phyloP scores from a whole-genome alignment of 2,329 filamentous ascomycete species.

The Elsinoe fawcettii region DNA sequence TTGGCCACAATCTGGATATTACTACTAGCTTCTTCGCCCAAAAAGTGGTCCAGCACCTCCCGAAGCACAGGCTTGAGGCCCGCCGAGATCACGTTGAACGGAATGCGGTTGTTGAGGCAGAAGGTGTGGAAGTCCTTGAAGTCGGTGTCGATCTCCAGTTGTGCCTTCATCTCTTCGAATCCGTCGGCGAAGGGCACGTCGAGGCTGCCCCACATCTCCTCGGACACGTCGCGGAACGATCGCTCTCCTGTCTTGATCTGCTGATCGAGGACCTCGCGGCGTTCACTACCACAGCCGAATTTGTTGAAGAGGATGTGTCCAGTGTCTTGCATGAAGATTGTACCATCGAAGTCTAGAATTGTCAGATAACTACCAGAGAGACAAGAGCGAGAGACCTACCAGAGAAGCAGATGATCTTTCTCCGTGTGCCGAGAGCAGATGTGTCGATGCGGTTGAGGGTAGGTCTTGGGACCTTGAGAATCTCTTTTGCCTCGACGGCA shows the following conservation, averaged over 20 bases:
- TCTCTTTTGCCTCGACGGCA: constrained; percentile 23
- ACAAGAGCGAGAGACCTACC: constrained; percentile 33
- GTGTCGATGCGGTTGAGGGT: constrained; percentile 20
- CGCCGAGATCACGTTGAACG: constrained; percentile 63
- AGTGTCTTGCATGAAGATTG: constrained; percentile 58
- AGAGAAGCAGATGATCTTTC: constrained; percentile 54
- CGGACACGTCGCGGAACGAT: constrained; percentile 61
- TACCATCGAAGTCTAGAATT: constrained; percentile 58
- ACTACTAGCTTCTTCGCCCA: constrained; percentile 52
- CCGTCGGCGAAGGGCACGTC: constrained; percentile 60
- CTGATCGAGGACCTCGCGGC: constrained; percentile 50
- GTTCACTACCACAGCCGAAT: constrained; percentile 53
- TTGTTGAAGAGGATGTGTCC: constrained; percentile 62
- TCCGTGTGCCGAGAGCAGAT: constrained; percentile 35
- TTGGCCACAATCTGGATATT: constrained; percentile 63
- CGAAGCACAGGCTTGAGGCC: constrained; percentile 58
- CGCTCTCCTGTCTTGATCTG: constrained; percentile 59
- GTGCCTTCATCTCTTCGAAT: constrained; percentile 56
- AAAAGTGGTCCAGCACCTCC: constrained; percentile 55
- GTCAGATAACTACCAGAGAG: constrained; percentile 17
- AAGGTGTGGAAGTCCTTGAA: constrained; percentile 59
- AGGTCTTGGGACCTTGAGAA: constrained; percentile 20
- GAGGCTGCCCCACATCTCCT: constrained; percentile 63
- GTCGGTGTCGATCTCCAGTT: constrained; percentile 55
- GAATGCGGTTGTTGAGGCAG: constrained; percentile 54